Conservation (phyloP, 2,329 filamentous ascomycete species). For the Pleurostoma richardsiae region DNA sequence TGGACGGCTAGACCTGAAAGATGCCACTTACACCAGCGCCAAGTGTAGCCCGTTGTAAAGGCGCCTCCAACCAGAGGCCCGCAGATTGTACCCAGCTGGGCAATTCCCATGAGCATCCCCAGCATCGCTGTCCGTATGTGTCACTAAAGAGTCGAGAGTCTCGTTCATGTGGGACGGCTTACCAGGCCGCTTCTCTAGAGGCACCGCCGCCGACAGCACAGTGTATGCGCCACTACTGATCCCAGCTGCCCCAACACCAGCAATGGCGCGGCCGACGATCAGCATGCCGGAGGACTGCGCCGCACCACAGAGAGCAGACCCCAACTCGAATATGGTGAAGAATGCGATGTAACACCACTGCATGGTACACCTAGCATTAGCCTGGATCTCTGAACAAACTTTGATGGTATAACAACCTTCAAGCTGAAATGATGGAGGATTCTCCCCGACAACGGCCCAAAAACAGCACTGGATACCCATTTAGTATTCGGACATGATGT, state of each 20-base stretch:
- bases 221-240: not conserved
- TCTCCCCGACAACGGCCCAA: constrained; percentile 37
- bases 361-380: not conserved
- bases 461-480: constrained; percentile 25
- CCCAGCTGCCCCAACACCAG: constrained; percentile 2
- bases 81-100: not conserved
- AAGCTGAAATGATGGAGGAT: constrained; percentile 31
- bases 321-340: constrained; percentile 5
- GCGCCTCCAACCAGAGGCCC: not conserved
- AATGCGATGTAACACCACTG: constrained; percentile 1
- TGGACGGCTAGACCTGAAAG: not conserved
- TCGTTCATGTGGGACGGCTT: not conserved
- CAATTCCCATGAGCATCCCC: not conserved
- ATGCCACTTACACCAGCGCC: not conserved
- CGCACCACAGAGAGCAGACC: constrained; percentile 2
- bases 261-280: constrained; percentile 3
- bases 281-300: constrained; percentile 5
- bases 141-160: too few species aligned
- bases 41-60: not conserved
- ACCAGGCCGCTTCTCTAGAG: not conserved
- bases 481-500: not conserved
- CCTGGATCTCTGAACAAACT: not conserved
- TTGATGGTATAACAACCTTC: constrained; percentile 21
- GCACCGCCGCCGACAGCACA: not conserved
- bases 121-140: too few species aligned